These are phyloP conservation scores for Oryza coarctata DNA, from an alignment of 176 grass and related monocot species.

Conservation along the genomic window DNA sequence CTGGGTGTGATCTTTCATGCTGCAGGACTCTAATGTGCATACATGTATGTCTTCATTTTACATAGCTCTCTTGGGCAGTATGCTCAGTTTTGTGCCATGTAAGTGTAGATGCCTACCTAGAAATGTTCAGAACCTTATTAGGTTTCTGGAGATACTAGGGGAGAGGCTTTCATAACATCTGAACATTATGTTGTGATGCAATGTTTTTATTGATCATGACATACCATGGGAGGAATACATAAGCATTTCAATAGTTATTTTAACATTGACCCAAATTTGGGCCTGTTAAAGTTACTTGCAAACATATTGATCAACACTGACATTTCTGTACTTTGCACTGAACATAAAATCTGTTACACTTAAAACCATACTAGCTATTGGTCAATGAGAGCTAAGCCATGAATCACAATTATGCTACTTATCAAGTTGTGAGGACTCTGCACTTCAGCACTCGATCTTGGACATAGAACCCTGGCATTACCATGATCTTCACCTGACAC, in stretches of 20 bases:
- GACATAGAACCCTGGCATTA: constrained; percentile 84
- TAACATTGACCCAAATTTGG: not conserved
- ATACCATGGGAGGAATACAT: constrained; percentile 17
- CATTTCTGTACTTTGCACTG: constrained; percentile 9
- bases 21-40: constrained; percentile 18
- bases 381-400: constrained; percentile 7
- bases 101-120: not conserved
- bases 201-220: constrained; percentile 27
- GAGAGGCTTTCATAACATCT: not conserved
- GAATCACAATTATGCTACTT: constrained; percentile 27
- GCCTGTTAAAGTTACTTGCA: constrained; percentile 3
- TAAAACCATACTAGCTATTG: constrained; percentile 6
- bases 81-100: constrained; percentile 21
- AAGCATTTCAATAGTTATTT: not conserved
- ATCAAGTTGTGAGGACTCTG: constrained; percentile 54
- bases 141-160: constrained; percentile 6
- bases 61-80: constrained; percentile 3
- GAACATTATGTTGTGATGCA: constrained; percentile 24
- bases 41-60: constrained; percentile 22
- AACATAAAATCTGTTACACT: constrained; percentile 11
- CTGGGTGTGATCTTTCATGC: constrained; percentile 62
- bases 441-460: constrained; percentile 80
- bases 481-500: constrained; percentile 67
- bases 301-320: constrained; percentile 23
- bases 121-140: constrained; percentile 7